These are phyloP conservation scores for Fusarium keratoplasticum DNA, from an alignment of 2,329 filamentous ascomycete species.

Conservation along the genomic window DNA sequence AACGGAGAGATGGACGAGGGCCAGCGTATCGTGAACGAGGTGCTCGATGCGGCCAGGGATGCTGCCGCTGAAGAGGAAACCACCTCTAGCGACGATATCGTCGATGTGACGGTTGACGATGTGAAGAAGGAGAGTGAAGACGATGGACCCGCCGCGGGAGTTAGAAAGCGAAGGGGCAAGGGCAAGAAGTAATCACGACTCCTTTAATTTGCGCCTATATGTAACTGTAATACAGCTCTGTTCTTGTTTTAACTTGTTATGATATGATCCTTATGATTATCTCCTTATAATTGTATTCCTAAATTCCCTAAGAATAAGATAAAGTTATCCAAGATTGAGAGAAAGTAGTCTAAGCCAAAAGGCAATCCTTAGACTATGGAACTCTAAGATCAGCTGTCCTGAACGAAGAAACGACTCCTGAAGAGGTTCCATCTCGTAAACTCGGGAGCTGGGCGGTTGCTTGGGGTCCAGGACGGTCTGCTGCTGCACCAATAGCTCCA, in stretches of 20 bases:
- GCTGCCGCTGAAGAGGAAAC: conserved; percentile 27
- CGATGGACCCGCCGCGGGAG: conserved; percentile 37
- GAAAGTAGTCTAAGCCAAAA: neutral
- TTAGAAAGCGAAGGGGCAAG: conserved; percentile 43
- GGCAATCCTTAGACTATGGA: neutral
- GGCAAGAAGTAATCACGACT: conserved; percentile 38
- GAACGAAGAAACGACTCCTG: too few species aligned
- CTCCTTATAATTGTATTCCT: neutral
- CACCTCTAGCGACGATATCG: conserved; percentile 14
- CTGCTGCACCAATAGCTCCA: too few species aligned
- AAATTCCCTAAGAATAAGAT: neutral
- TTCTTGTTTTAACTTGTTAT: neutral
- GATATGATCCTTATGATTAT: neutral
- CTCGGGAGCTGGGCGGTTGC: too few species aligned
- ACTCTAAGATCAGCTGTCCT: too few species aligned
- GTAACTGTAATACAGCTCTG: conserved; percentile 10
- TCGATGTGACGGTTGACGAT: conserved; percentile 26
- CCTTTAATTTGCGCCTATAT: conserved; percentile 2
- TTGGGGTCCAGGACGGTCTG: too few species aligned
- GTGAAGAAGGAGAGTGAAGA: conserved; percentile 25
- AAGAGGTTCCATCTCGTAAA: too few species aligned
- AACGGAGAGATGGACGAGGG: conserved; percentile 88
- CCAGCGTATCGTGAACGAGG: conserved; percentile 76
- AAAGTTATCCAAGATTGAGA: neutral
- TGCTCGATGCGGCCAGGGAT: conserved; percentile 54